Percentiles rank a stretch among this genome's conserved stretches.
Conservation (phyloP, 306 rosid genomes). For the Glycine latifolia region DNA sequence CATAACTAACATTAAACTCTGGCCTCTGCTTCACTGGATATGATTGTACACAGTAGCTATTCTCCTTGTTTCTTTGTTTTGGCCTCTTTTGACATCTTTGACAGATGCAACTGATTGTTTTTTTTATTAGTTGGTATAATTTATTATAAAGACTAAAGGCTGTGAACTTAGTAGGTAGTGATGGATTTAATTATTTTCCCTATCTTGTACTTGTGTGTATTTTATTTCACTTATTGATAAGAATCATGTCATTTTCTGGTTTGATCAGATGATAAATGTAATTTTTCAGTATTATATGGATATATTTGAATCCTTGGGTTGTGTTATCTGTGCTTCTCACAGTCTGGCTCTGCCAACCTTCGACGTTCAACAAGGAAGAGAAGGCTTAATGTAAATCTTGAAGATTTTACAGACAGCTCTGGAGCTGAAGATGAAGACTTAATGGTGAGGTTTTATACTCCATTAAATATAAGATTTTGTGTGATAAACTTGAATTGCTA, state of each 20-base stretch:
- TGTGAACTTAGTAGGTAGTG: too few relatives aligned
- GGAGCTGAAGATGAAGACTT: conserved; percentile 75
- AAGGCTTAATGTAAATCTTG: conserved; percentile 60
- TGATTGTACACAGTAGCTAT: too few relatives aligned
- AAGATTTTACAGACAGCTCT: conserved; percentile 65
- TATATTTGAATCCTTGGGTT: conserved; percentile 41
- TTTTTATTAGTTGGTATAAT: too few relatives aligned
- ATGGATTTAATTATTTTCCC: too few relatives aligned
- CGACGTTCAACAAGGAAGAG: conserved; percentile 84
- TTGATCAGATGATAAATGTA: conserved; percentile 14
- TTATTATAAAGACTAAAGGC: too few relatives aligned
- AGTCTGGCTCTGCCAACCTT: conserved; percentile 67
- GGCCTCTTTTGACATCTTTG: too few relatives aligned
- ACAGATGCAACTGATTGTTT: too few relatives aligned
- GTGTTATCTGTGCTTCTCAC: conserved; percentile 40
- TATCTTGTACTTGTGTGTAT: too few relatives aligned
- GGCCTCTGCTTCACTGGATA: too few relatives aligned
- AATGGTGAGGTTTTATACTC: conserved; percentile 66
- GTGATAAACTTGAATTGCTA: conserved; percentile 38
- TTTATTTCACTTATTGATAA: too few relatives aligned
- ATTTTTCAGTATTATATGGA: conserved; percentile 37
- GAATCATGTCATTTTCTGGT: conserved; percentile 8
- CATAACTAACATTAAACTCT: too few relatives aligned
- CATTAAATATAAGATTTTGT: conserved; percentile 21
- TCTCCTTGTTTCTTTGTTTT: too few relatives aligned